Conservation (phyloP, 371 early-diverging fungal genomes). For the Haplosporangium sp. region DNA sequence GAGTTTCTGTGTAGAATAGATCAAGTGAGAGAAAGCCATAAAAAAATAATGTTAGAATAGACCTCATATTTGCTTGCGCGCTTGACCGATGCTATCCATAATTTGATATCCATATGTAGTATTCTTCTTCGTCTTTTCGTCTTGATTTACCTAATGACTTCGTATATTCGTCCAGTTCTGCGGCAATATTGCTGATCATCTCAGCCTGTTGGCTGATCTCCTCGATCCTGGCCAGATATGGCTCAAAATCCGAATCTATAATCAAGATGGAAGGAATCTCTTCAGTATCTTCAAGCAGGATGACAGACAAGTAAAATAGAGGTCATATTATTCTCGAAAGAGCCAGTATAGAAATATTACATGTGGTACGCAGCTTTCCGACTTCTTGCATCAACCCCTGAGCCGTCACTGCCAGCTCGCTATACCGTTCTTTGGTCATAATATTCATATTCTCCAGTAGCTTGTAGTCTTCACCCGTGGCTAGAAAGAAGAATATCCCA, state of each 20-base stretch:
- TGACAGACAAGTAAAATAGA: no score
- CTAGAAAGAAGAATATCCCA: slow-evolving; percentile 29
- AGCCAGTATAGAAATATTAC: slow-evolving; percentile 41
- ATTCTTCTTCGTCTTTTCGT: no score
- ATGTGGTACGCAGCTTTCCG: slow-evolving; percentile 65
- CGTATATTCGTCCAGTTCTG: slow-evolving; percentile 72
- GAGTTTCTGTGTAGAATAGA: slow-evolving; percentile 7
- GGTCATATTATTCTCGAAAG: no score
- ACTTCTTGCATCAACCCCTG: slow-evolving; percentile 71
- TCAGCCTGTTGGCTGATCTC: slow-evolving; percentile 67
- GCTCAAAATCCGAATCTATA: slow-evolving; percentile 67
- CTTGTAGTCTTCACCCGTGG: slow-evolving; percentile 69
- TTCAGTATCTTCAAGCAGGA: no score
- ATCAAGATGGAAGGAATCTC: neutral
- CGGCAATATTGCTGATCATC: slow-evolving; percentile 65
- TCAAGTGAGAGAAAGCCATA: no score
- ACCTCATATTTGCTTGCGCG: no score
- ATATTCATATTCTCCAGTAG: slow-evolving; percentile 71
- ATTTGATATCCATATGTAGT: no score
- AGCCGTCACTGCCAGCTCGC: slow-evolving; percentile 67
- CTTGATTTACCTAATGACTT: slow-evolving; percentile 62
- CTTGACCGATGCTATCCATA: no score
- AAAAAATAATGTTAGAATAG: no score
- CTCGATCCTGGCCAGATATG: slow-evolving; percentile 66
- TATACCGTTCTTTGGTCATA: slow-evolving; percentile 67